These are phyloP conservation scores for Trichomonas vaginalis DNA, from an alignment of 208 protist species.

Conservation along the genomic window DNA sequence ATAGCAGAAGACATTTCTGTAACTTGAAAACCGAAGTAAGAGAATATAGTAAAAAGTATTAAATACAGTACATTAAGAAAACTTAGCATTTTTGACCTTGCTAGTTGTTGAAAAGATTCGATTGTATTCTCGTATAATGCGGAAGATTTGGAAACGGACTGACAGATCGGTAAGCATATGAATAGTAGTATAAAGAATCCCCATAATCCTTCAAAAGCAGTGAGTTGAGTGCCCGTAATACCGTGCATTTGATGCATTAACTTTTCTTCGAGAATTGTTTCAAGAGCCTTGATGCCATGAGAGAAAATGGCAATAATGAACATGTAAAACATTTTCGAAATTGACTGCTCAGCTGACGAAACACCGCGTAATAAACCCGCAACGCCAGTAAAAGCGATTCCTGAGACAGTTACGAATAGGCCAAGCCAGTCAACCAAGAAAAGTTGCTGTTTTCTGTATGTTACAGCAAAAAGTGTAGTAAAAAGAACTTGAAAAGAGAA, in stretches of 20 bases:
- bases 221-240: not conserved
- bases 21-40: not conserved
- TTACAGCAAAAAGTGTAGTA: not conserved
- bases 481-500: not conserved
- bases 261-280: not conserved
- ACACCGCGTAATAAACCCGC: not conserved
- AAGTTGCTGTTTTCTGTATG: not conserved
- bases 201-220: not conserved
- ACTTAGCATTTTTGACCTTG: not conserved
- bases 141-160: not conserved
- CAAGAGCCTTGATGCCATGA: not conserved
- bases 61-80: not conserved
- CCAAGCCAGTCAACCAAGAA: not conserved
- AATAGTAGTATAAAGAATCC: not conserved
- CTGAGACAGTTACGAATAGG: not conserved
- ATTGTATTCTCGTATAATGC: not conserved
- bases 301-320: not conserved
- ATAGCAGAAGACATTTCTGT: not conserved
- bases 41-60: not conserved
- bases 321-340: not conserved
- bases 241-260: not conserved
- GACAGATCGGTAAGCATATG: not conserved
- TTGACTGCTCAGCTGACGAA: not conserved
- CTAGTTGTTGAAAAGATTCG: not conserved
- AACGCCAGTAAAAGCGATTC: not conserved